Base-by-base conservation (phyloP, 2,329 filamentous ascomycete genomes). In the Orbilia brochopaga region DNA sequence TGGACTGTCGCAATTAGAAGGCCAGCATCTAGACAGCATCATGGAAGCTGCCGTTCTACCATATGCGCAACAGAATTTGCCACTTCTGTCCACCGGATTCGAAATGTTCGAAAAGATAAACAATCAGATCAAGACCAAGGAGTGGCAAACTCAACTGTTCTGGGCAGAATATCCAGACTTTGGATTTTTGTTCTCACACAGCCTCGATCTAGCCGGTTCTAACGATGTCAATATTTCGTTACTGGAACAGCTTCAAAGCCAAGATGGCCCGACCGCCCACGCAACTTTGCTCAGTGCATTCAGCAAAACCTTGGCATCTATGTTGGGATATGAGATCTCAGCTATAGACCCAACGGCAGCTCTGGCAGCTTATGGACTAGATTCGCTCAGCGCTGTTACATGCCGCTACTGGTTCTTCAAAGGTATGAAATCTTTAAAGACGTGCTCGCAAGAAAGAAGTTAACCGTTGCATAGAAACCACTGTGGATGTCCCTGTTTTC, bases 401-500 rank as follows among this genome's bases (percentile, higher is more conserved):
- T 70, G 73, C 10, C 73, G 58, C 44, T 55, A 58, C 24, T 52
- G 59, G 54, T 58, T 58, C 75, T 51, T 74, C 73, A n/a, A 72
- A 69, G 10, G 76, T 75, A 30, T 75, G 76, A 40, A 75, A 8
- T 74, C 76, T 44, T 75, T 74, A 15, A 64, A 76, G 24, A 74
- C 75, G n/a, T 75, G 74, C 0, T 74, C 76, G 23, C 75, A 76
- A 57, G 55, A 76, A 35, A 57, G 76, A 3, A 77, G 11, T 77
- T 51, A 77, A 77, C 75, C 70, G 75, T 35, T 59, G 53, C 48
- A 72, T 70, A 66, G 73, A 69, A 32, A 70, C 76, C 24, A 70
- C 72, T 10, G 75, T 76, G 7, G 76, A 77, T 48, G 67, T 78
- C 10, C 72, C 75, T 2, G 56, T 76, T 10, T 77, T 77, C 32